These are phyloP conservation scores for Symmetrospora coprosmae DNA, from an alignment of 768 basidiomycete species.

Conservation along the genomic window DNA sequence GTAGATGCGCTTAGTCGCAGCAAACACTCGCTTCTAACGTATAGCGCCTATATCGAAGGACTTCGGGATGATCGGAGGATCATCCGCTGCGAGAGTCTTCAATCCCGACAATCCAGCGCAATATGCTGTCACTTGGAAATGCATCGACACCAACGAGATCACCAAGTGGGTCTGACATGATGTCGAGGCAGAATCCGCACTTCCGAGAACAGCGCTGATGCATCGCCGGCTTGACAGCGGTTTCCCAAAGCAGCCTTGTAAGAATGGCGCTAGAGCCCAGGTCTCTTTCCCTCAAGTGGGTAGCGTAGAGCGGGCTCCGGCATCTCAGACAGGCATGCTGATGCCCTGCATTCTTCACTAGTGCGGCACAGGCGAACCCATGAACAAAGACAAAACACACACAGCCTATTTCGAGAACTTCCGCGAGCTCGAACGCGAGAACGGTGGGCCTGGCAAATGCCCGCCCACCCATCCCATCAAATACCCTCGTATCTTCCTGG, in stretches of 20 bases:
- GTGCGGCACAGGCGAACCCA: background rate
- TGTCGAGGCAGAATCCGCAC: background rate
- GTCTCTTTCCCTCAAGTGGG: background rate
- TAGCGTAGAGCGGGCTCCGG: background rate
- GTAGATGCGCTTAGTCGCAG: background rate
- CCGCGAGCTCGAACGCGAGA: background rate
- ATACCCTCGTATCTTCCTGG: background rate
- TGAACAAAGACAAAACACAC: background rate
- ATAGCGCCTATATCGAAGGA: background rate
- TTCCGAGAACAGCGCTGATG: background rate
- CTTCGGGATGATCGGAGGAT: background rate
- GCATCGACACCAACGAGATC: background rate
- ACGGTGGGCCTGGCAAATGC: background rate
- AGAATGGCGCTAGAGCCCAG: background rate
- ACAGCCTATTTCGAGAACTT: background rate
- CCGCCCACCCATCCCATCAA: background rate
- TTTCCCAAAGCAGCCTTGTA: background rate
- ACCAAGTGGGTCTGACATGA: background rate
- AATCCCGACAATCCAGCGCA: no score
- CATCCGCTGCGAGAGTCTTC: background rate
- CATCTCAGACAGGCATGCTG: background rate
- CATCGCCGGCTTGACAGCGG: no score
- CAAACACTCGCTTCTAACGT: background rate
- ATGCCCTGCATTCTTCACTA: background rate
- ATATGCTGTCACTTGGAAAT: slow-evolving; percentile 1